Base-by-base conservation (phyloP, 108 stramenopile species). In the Cyclotella distinguenda region DNA sequence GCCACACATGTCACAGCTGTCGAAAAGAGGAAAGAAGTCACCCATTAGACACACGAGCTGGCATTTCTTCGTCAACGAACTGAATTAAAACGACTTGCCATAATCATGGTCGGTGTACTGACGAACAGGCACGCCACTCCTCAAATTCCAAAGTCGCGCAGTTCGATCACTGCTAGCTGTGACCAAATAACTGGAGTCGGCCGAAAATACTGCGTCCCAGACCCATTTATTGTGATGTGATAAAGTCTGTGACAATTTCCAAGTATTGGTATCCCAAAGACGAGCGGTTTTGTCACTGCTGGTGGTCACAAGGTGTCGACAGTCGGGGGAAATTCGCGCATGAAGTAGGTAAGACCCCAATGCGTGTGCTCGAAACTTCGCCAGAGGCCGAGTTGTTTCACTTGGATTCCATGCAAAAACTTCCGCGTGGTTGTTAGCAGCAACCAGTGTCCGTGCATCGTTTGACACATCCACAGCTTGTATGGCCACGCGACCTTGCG, bases 161-260 rank as follows among this genome's bases (percentile, higher is more conserved):
- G 85, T 82, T 9, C 90, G 68, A 61, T 99, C 98, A 38, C 93
- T 93, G 31, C 91, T 91, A 1, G 98, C 96, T 4, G 96, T 96
- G 12, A 98, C 95, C 16, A 99, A 67, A 74, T 97, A 99, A 49
- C 81, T 84, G 7, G 94, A 96, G 74, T 99, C 98, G 15, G 97
- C 98, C 43, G 88, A 91, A 79, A 98, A 99, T 15, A 83, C 96
- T 13, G 96, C 95, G 70, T 98, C 96, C 93, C 96, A 96, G 7
- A 98, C 97, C 97, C 97, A 98, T 45, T 93, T 85, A 27, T 82
- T 90, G 66, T 97, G 96, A 31, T 90, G 70, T 5, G 72, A 47
- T 15, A 98, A 69, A 5, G 87, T 84, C 26, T 87, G 85, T 30
- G 83, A 77, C 18, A 93, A 71, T 54, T 85, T 69, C 89, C 93